Evolutionary conservation across 78 protist species (phyloP).

Genomic region (slime mould (Dictyostelium discoideum)): dicty_2.7 NC_007088.5:8340001-8340500

Average conservation of each 20-base stretch:
- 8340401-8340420: background rate
- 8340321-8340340: slow-evolving; percentile 50
- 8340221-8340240: background rate
- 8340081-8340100: slow-evolving; percentile 22
- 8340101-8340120: background rate
- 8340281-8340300: slow-evolving; percentile 2
- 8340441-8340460: background rate
- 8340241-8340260: slow-evolving; percentile 43
- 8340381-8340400: slow-evolving; percentile 7
- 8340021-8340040: slow-evolving; percentile 34
- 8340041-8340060: background rate
- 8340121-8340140: background rate
- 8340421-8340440: background rate
- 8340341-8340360: slow-evolving; percentile 43
- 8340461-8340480: background rate
- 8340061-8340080: background rate
- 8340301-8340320: slow-evolving; percentile 60
- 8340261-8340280: background rate
- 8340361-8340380: background rate
- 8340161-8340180: background rate
- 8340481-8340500: background rate
- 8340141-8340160: background rate
- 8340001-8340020: slow-evolving; percentile 27
- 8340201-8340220: background rate
- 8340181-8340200: background rate